Evolutionary conservation across 2,329 filamentous ascomycete genomes (phyloP).

Genomic region (Colletotrichum agaves): DNA sequence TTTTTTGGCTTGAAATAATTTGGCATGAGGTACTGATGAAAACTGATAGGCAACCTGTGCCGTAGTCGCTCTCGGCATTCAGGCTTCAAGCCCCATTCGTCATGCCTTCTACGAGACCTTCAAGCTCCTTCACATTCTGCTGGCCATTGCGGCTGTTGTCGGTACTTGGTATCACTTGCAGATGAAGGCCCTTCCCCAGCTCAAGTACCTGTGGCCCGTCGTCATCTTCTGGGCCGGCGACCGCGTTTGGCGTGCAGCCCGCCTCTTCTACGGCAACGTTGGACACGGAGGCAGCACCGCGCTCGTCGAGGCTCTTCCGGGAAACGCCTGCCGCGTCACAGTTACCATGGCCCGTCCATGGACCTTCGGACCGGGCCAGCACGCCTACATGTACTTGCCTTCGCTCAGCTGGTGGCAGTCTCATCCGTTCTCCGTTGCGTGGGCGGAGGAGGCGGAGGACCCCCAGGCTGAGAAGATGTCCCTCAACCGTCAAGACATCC

Average conservation of each 20-base stretch:
- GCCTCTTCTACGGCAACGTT: slow-evolving; percentile 73
- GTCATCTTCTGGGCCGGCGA: slow-evolving; percentile 76
- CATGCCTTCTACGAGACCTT: slow-evolving; percentile 86
- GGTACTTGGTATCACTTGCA: slow-evolving; percentile 76
- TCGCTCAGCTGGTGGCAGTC: slow-evolving; percentile 77
- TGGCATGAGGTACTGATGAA: slow-evolving; percentile 32
- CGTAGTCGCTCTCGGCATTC: slow-evolving; percentile 72
- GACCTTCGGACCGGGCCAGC: slow-evolving; percentile 79
- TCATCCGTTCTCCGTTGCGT: slow-evolving; percentile 83
- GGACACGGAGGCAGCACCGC: slow-evolving; percentile 74
- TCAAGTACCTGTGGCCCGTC: slow-evolving; percentile 69
- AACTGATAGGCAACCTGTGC: slow-evolving; percentile 63
- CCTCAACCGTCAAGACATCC: slow-evolving; percentile 68
- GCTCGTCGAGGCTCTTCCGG: slow-evolving; percentile 79
- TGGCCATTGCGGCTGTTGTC: slow-evolving; percentile 68
- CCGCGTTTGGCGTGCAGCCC: slow-evolving; percentile 67
- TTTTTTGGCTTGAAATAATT: neutral
- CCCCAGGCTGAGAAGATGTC: slow-evolving; percentile 64
- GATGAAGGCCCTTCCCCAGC: slow-evolving; percentile 63
- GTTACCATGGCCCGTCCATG: slow-evolving; percentile 81
- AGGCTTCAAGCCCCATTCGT: slow-evolving; percentile 76
- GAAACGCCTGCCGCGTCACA: slow-evolving; percentile 79
- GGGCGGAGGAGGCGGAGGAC: slow-evolving; percentile 74
- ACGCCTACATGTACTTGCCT: slow-evolving; percentile 84
- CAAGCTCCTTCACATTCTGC: slow-evolving; percentile 75